A percentile compares a stretch with the other conserved stretches of the same genome.
These are phyloP conservation scores for Noccaea caerulescens DNA, from an alignment of 345 rosid species.

Conservation along the genomic window DNA sequence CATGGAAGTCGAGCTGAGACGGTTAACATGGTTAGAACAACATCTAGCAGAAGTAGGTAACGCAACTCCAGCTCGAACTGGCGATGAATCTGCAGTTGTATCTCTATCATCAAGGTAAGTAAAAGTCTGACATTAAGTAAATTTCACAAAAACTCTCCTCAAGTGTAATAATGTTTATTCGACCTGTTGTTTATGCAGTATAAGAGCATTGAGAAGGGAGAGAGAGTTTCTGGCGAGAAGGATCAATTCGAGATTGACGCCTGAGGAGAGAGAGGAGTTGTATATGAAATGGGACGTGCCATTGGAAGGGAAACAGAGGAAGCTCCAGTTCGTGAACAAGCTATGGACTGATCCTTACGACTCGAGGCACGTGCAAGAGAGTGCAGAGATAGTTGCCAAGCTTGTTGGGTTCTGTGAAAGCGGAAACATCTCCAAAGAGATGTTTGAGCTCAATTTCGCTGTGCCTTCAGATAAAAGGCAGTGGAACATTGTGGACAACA, in stretches of 20 bases:
- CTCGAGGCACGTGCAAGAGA: constrained; percentile 80
- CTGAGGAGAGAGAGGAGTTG: constrained; percentile 81
- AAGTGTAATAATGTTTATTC: neutral
- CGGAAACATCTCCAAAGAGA: constrained; percentile 91
- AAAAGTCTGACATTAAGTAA: neutral
- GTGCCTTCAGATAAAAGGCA: constrained; percentile 84
- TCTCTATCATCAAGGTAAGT: constrained; percentile 81
- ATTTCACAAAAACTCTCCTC: neutral
- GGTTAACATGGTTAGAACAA: constrained; percentile 92
- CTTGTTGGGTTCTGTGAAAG: constrained; percentile 90
- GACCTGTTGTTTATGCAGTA: constrained; percentile 50
- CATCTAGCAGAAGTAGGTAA: constrained; percentile 88
- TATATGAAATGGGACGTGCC: constrained; percentile 94
- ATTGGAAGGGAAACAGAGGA: constrained; percentile 96
- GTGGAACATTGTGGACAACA: constrained; percentile 90
- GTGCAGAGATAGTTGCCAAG: constrained; percentile 94
- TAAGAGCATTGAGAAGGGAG: constrained; percentile 81
- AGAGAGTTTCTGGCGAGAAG: constrained; percentile 95
- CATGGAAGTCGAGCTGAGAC: constrained; percentile 97
- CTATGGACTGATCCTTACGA: constrained; percentile 96
- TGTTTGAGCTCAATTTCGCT: constrained; percentile 98
- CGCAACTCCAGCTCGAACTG: constrained; percentile 76
- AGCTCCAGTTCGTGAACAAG: constrained; percentile 84
- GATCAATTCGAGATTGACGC: constrained; percentile 64
- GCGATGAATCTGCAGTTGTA: constrained; percentile 66